Evolutionary conservation across 2,329 filamentous ascomycete genomes (phyloP), one percentile per base, ranked within the genome.

Genomic region (Fusarium fracticaudum): DNA sequence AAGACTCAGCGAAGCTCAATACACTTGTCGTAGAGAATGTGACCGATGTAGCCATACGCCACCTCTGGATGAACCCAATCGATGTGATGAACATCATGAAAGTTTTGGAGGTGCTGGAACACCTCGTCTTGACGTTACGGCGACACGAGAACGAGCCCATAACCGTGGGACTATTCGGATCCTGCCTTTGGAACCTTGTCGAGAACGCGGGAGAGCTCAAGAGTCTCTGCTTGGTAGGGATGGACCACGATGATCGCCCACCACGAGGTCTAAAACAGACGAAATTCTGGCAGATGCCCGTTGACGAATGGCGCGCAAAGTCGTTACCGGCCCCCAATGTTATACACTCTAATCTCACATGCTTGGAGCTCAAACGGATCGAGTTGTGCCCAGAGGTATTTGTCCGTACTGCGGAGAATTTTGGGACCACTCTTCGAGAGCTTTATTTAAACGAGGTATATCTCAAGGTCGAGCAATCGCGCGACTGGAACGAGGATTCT

Each of bases 21-120:
- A 84, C 84, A 0, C 77, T 89, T 44, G 86, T 88, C 3, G 71
- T 89, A 6, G 87, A 89, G 67, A 86, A 87, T 58, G 79, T 89
- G 57, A 85, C 84, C 12, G 86, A 88, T 68, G 81, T 83, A 14
- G 83, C 86, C 24, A 78, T 88, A 31, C 84, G 84, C 20, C 83
- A 84, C 58, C 82, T 89, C 8, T 88, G 85, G 83, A 83, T 84
- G 67, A 89, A 88, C 70, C 87, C 86, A 2, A 84, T 83, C 59
- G 87, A 89, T 71, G 81, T 88, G 20, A 80, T 79, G 72, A 88
- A 89, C 72, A 85, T 87, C 47, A 85, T 87, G 69, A 78, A 69
- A 40, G 80, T 84, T 3, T 81, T 88, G 26, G 73, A 78, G 33
- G 77, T 79, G 3, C 76, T 89, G 22, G 81, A 85, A 72, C 82